These are phyloP conservation scores for Tetrapisispora phaffii DNA, from an alignment of 805 yeast species.

Conservation along the genomic window DNA sequence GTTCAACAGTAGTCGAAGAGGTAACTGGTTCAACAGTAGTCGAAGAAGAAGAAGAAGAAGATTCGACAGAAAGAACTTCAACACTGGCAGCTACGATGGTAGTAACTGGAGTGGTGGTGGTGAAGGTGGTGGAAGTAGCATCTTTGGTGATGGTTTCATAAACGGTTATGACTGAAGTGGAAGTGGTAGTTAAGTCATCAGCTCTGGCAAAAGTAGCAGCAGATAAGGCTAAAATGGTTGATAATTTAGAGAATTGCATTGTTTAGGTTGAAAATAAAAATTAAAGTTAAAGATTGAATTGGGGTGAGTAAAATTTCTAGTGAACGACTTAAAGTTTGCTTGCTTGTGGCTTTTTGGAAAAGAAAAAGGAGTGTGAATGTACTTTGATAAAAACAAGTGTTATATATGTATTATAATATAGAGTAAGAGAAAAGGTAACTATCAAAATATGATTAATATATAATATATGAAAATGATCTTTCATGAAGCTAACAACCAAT, in stretches of 20 bases:
- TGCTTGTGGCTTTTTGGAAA: neutral
- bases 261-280: neutral
- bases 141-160: neutral
- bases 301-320: neutral
- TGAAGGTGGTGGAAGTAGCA: neutral
- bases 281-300: neutral
- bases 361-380: too few species aligned
- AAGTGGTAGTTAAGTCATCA: neutral
- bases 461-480: too few species aligned
- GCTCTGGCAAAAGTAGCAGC: neutral
- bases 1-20: too few species aligned
- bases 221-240: conserved; percentile 2
- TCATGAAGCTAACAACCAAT: too few species aligned
- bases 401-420: too few species aligned
- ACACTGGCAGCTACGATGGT: conserved; percentile 5
- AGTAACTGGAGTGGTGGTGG: neutral
- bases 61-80: conserved; percentile 1
- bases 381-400: too few species aligned
- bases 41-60: conserved; percentile 1
- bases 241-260: neutral
- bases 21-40: too few species aligned
- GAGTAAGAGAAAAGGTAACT: too few species aligned
- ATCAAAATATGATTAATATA: too few species aligned
- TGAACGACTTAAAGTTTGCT: neutral
- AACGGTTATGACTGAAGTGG: neutral